Conservation (phyloP, 1,284 basidiomycete genomes). For the Nidula niveotomentosa region DNA sequence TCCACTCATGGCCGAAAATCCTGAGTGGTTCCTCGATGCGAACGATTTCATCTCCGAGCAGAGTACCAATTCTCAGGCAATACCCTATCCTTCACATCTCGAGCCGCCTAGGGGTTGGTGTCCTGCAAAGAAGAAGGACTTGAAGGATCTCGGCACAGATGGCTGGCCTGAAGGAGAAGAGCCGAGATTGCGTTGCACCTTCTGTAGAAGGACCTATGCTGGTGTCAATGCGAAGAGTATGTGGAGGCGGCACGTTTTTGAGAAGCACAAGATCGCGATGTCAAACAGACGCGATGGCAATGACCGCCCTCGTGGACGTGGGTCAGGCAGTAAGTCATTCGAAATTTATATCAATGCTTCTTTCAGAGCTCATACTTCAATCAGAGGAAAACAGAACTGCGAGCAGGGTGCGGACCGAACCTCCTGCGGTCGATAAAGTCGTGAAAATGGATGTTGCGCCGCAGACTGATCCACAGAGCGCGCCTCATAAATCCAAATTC, state of each 20-base stretch:
- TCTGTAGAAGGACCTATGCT: conserved; percentile 76
- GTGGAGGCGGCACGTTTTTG: conserved; percentile 83
- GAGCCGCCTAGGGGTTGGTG: conserved; percentile 83
- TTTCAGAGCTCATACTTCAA: conserved; percentile 7
- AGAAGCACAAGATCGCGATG: conserved; percentile 87
- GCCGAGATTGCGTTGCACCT: conserved; percentile 75
- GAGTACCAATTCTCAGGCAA: conserved; percentile 45
- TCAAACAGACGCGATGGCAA: conserved; percentile 71
- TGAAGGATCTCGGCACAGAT: conserved; percentile 60
- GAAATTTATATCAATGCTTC: conserved; percentile 1
- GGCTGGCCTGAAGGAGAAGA: conserved; percentile 77
- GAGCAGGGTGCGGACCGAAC: conserved; percentile 24
- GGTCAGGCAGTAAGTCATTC: conserved; percentile 57
- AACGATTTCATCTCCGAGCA: conserved; percentile 57
- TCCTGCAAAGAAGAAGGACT: conserved; percentile 73
- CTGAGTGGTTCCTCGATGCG: conserved; percentile 75
- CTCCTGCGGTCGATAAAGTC: conserved; percentile 32
- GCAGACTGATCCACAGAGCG: conserved; percentile 28
- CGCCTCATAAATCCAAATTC: conserved; percentile 40
- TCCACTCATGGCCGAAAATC: conserved; percentile 63
- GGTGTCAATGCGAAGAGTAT: conserved; percentile 85
- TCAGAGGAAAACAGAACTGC: conserved; percentile 45
- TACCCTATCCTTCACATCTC: conserved; percentile 68
- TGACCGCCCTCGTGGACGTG: conserved; percentile 58
- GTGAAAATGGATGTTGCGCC: conserved; percentile 37